Percentiles rank a stretch among this genome's conserved stretches.
phyloP scores from a whole-genome alignment of 164 flowering plant genomes.

The Echeveria elegans region DNA sequence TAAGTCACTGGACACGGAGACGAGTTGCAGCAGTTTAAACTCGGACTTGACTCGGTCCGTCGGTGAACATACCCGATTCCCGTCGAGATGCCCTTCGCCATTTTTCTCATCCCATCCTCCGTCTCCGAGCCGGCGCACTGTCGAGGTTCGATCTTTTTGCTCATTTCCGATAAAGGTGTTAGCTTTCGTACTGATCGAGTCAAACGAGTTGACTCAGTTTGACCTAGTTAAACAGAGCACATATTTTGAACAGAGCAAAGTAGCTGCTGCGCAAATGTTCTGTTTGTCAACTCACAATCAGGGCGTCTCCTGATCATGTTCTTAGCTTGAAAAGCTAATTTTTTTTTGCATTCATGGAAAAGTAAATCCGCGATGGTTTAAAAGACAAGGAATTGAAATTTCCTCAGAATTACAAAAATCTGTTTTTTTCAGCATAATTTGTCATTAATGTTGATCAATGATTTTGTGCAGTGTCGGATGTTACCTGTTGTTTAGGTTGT shows the following conservation, averaged over 20 bases:
- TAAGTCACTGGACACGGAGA: background rate
- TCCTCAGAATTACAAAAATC: background rate
- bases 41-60: background rate
- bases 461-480: too few species aligned
- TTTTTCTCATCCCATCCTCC: background rate
- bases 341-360: too few species aligned
- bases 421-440: background rate
- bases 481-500: background rate
- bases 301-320: background rate
- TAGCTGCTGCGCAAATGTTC: background rate
- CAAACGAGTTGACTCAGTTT: background rate
- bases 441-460: background rate
- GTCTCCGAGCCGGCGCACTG: background rate
- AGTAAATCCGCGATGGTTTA: too few species aligned
- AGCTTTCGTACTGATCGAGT: too few species aligned
- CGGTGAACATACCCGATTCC: background rate
- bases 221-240: background rate
- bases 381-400: too few species aligned
- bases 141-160: slow-evolving; percentile 1
- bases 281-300: background rate
- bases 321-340: background rate
- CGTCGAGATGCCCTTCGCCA: background rate
- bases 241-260: background rate
- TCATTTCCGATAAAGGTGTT: background rate
- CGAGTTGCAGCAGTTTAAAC: background rate